Conservation (phyloP, 768 basidiomycete species). For the Mycena latifolia region DNA sequence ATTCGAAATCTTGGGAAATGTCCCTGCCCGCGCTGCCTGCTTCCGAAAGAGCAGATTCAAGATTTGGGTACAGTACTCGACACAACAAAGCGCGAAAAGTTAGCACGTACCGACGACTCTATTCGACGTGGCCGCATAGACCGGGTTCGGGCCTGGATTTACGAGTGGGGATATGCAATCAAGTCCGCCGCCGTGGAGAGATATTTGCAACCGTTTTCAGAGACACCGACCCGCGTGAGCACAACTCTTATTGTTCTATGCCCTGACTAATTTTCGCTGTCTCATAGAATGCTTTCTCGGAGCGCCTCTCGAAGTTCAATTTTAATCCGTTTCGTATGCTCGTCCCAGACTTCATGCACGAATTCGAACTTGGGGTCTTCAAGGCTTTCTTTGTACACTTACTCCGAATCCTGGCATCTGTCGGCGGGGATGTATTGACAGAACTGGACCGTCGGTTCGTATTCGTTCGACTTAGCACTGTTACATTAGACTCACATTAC, state of each 20-base stretch:
- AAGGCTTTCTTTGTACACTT: conserved; percentile 38
- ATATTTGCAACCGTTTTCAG: neutral
- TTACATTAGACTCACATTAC: neutral
- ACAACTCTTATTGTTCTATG: neutral
- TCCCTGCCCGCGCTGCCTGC: conserved; percentile 47
- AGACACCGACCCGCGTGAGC: neutral
- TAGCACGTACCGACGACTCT: neutral
- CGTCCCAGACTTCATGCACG: conserved; percentile 39
- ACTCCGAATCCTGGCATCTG: conserved; percentile 14
- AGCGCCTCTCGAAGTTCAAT: conserved; percentile 8
- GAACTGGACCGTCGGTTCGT: neutral
- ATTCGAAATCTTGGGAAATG: conserved; percentile 40
- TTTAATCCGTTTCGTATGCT: conserved; percentile 37
- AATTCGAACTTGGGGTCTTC: conserved; percentile 40
- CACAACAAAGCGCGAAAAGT: neutral
- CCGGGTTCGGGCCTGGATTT: neutral
- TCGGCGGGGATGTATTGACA: neutral
- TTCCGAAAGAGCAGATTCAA: conserved; percentile 38
- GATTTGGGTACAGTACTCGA: conserved; percentile 37
- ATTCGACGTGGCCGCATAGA: neutral
- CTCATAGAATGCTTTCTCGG: conserved; percentile 38
- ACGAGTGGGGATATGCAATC: neutral
- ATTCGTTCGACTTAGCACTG: too few relatives aligned
- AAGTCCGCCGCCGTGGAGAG: neutral
- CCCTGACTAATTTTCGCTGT: neutral